Evolutionary conservation across 768 basidiomycete genomes (phyloP).

Genomic region (Pleurotus pulmonarius): DNA sequence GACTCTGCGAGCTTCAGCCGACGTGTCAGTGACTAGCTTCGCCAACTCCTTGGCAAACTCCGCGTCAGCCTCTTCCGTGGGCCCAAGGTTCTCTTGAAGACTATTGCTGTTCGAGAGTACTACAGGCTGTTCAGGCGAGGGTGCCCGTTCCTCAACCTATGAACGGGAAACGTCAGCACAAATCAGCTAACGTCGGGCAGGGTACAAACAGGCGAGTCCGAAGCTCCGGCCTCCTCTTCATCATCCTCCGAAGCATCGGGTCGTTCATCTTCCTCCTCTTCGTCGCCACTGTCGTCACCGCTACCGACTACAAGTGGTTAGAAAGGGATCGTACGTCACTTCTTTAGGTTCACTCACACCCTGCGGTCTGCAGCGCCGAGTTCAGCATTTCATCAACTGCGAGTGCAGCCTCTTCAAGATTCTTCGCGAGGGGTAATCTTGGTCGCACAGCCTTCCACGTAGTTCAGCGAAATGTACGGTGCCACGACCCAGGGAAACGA

Average conservation of each 20-base stretch:
- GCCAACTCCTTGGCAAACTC: slow-evolving; percentile 96
- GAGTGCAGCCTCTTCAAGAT: slow-evolving; percentile 77
- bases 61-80: slow-evolving; percentile 84
- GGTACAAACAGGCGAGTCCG: slow-evolving; percentile 51
- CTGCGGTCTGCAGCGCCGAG: slow-evolving; percentile 55
- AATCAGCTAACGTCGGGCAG: neutral
- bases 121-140: slow-evolving; percentile 81
- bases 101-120: slow-evolving; percentile 56
- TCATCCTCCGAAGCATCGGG: slow-evolving; percentile 55
- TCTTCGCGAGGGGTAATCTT: slow-evolving; percentile 66
- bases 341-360: slow-evolving; percentile 33
- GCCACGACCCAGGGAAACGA: neutral
- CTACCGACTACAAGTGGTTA: slow-evolving; percentile 15
- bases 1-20: slow-evolving; percentile 76
- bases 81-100: slow-evolving; percentile 69
- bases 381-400: slow-evolving; percentile 92
- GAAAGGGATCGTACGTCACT: slow-evolving; percentile 7
- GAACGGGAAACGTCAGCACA: neutral
- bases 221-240: slow-evolving; percentile 55
- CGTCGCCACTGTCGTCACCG: slow-evolving; percentile 60
- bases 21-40: slow-evolving; percentile 88
- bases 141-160: slow-evolving; percentile 64
- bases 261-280: slow-evolving; percentile 46
- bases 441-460: slow-evolving; percentile 75
- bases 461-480: slow-evolving; percentile 2